These are phyloP conservation scores for Effrenium voratum DNA, from an alignment of 73 alveolate species.

Conservation along the genomic window DNA sequence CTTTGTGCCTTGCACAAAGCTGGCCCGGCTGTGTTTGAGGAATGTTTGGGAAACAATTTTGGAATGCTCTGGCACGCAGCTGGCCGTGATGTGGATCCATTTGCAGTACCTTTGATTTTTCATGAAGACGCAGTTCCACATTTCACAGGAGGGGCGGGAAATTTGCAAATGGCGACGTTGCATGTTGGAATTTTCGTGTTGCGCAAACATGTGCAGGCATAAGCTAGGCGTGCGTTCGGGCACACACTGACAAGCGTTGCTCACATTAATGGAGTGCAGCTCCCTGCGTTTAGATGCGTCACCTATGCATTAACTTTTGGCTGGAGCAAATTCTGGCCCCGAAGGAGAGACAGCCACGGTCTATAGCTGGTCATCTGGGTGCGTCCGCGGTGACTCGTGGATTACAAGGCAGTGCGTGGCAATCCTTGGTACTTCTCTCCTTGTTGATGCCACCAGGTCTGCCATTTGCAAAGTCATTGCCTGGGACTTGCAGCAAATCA, in stretches of 20 bases:
- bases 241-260: neutral
- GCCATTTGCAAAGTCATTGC: constrained; percentile 26
- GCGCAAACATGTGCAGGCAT: neutral
- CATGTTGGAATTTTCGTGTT: neutral
- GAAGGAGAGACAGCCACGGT: constrained; percentile 16
- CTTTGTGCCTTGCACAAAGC: neutral
- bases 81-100: neutral
- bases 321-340: no score
- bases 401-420: neutral
- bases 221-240: neutral
- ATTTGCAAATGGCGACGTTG: neutral
- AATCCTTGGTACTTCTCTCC: neutral
- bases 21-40: neutral
- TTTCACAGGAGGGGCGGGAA: constrained; percentile 8
- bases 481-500: neutral
- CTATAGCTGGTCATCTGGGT: constrained; percentile 26
- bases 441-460: neutral
- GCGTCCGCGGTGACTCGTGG: constrained; percentile 22
- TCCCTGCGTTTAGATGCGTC: no score
- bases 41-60: no score
- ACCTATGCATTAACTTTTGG: no score
- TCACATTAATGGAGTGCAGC: no score
- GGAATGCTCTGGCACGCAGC: neutral
- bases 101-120: neutral
- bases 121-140: constrained; percentile 28